Evolutionary conservation across 2,329 filamentous ascomycete genomes (phyloP), one percentile per base, ranked within the genome.

Genomic region (Fusarium nelsonii): DNA sequence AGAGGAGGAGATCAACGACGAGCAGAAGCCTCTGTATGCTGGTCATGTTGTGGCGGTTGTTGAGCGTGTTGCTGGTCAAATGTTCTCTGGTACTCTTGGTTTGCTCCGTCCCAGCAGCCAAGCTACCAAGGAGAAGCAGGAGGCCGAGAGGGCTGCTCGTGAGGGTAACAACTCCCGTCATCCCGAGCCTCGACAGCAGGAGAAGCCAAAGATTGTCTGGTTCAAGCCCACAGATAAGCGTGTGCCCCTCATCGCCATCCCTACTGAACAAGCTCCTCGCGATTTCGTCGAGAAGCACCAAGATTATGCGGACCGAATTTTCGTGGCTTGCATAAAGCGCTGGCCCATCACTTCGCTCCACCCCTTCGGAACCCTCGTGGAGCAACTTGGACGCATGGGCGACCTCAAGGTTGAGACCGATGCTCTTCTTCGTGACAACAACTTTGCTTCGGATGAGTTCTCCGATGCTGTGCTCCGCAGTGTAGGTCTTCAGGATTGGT

Each of bases 281-380:
- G 96, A 98, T 81, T 99, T 99, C 75, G 96, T 99, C 30, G 96
- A 99, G 84, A 97, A 96, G 81, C 96, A 99, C 79, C 93, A 97
- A 79, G 93, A 97, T 32, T 99, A 98, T 75, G 94, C 95, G 59
- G 97, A 97, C 81, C 92, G 94, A 75, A 99, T 99, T 75, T 99
- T 99, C 72, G 96, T 99, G 73, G 96, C 96, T 48, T 97, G 94
- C 83, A 99, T 99, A 82, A 99, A 99, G 87, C 90, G 96, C 77
- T 99, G 96, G 96, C 96, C 96, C 68, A 99, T 99, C 76, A 99
- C 96, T 30, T 99, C 96, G n/a, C 89, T 99, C 58, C 96, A 99
- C 82, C 96, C 96, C 33, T 99, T 99, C 76, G 96, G 96, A 78
- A 99, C 96, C 10, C 89, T 99, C 46, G 94, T 98, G 55, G 96